Conservation (phyloP, 805 yeast species). For the Ogataea parapolymorpha region DNA sequence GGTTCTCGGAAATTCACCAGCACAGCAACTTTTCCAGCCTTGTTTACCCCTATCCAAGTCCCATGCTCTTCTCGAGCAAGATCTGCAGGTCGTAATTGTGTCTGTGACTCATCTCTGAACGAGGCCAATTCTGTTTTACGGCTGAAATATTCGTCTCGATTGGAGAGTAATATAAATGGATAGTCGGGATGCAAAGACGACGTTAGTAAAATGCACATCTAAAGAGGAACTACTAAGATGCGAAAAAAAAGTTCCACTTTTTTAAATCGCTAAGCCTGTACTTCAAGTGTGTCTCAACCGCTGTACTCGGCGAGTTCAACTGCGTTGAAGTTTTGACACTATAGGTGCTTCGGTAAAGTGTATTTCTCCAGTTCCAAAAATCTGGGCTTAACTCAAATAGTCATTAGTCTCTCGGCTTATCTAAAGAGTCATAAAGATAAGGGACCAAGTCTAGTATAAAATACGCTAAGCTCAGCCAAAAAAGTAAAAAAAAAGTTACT, state of each 20-base stretch:
- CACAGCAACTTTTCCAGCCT: constrained; percentile 60
- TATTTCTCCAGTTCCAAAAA: too few relatives aligned
- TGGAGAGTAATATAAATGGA: constrained; percentile 73
- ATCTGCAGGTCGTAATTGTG: constrained; percentile 68
- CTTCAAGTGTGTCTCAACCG: too few relatives aligned
- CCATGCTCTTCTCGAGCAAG: constrained; percentile 73
- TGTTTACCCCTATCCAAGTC: constrained; percentile 80
- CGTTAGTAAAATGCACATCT: constrained; percentile 77
- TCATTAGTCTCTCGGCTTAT: background rate
- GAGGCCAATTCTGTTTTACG: constrained; percentile 66
- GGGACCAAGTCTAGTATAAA: background rate
- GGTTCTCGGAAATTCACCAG: constrained; percentile 71
- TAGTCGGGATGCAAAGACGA: constrained; percentile 69
- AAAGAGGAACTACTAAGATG: background rate
- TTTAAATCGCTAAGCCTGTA: too few relatives aligned
- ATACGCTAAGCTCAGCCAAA: too few relatives aligned
- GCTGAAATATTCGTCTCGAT: constrained; percentile 80
- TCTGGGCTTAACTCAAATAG: too few relatives aligned
- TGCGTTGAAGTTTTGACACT: too few relatives aligned
- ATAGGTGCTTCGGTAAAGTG: too few relatives aligned
- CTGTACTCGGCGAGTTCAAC: too few relatives aligned
- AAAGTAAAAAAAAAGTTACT: too few relatives aligned
- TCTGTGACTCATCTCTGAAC: constrained; percentile 25
- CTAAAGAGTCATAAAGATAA: background rate
- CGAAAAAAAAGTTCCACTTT: too few relatives aligned